Percentiles rank a stretch among this genome's conserved stretches.
Evolutionary conservation across 225 moss, liverwort and hornwort species (phyloP).

Genomic region (Physcomitrium patens): DNA sequence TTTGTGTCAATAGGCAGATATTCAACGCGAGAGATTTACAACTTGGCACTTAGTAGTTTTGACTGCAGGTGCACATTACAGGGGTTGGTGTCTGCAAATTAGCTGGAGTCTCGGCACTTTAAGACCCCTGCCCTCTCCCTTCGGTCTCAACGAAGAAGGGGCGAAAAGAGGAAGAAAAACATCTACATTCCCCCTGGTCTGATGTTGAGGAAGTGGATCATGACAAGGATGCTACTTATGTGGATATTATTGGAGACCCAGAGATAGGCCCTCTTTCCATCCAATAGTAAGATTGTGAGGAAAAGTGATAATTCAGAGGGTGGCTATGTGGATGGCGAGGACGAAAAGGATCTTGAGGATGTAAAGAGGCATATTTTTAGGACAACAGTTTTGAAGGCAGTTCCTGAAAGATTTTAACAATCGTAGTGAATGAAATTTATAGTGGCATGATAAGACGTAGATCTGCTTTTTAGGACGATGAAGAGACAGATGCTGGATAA

Average conservation of each 20-base stretch:
- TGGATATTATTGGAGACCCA: slow-evolving; percentile 75
- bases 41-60: slow-evolving; percentile 56
- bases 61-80: slow-evolving; percentile 88
- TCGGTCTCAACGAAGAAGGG: slow-evolving; percentile 95
- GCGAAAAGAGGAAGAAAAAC: slow-evolving; percentile 84
- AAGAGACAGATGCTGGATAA: slow-evolving; percentile 41
- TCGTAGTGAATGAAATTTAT: slow-evolving; percentile 63
- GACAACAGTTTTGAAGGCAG: slow-evolving; percentile 26
- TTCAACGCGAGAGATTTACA: slow-evolving; percentile 90
- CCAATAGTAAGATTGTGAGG: slow-evolving; percentile 13
- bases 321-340: slow-evolving; percentile 40
- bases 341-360: slow-evolving; percentile 26
- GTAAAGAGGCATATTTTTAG: slow-evolving; percentile 27
- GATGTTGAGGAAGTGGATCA: slow-evolving; percentile 95
- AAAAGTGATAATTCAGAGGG: slow-evolving; percentile 38
- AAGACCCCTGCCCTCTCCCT: slow-evolving; percentile 95
- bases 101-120: slow-evolving; percentile 84
- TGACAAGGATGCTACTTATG: slow-evolving; percentile 96
- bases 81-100: slow-evolving; percentile 90
- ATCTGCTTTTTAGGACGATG: slow-evolving; percentile 78
- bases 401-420: slow-evolving; percentile 45
- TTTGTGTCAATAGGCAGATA: slow-evolving; percentile 59
- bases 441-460: slow-evolving; percentile 80
- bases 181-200: slow-evolving; percentile 95
- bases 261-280: slow-evolving; percentile 15